These are phyloP conservation scores for Harrya chromipes DNA, from an alignment of 768 basidiomycete genomes.

Conservation along the genomic window DNA sequence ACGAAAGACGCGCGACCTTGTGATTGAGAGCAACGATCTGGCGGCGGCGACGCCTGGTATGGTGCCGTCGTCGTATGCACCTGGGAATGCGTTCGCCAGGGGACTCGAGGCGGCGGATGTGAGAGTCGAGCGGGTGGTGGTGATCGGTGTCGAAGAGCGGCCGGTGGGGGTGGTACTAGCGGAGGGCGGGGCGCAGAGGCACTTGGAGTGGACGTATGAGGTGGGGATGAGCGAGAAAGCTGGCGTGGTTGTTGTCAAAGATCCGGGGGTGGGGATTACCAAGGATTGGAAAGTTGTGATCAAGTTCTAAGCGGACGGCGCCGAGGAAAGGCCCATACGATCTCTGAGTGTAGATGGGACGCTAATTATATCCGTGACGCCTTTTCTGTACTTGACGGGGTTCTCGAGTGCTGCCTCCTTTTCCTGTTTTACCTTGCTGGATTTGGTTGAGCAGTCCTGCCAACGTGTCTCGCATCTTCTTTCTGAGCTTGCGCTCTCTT, in stretches of 20 bases:
- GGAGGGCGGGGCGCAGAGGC: slow-evolving; percentile 36
- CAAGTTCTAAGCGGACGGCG: slow-evolving; percentile 12
- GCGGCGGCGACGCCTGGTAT: slow-evolving; percentile 50
- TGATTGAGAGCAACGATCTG: slow-evolving; percentile 51
- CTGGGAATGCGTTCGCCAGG: slow-evolving; percentile 65
- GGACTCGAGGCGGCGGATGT: slow-evolving; percentile 52
- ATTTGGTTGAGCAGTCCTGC: too few species aligned
- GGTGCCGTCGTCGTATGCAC: slow-evolving; percentile 44
- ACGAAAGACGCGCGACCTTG: slow-evolving; percentile 36
- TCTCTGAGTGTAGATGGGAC: too few species aligned
- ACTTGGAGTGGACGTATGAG: slow-evolving; percentile 67
- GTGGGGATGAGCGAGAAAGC: slow-evolving; percentile 58
- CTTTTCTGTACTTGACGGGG: too few species aligned
- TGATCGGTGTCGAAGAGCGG: slow-evolving; percentile 65
- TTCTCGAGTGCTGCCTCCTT: too few species aligned
- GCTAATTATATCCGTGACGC: too few species aligned
- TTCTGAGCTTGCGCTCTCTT: too few species aligned
- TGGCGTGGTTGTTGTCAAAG: slow-evolving; percentile 71
- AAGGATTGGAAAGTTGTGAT: slow-evolving; percentile 63
- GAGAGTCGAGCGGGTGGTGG: slow-evolving; percentile 76
- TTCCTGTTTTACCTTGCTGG: too few species aligned
- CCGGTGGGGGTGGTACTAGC: slow-evolving; percentile 52
- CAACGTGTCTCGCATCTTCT: too few species aligned
- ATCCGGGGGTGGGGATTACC: slow-evolving; percentile 57
- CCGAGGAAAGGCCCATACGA: too few species aligned